Evolutionary conservation across 768 basidiomycete species (phyloP).

Genomic region (Pleurotus tuber-regium): DNA sequence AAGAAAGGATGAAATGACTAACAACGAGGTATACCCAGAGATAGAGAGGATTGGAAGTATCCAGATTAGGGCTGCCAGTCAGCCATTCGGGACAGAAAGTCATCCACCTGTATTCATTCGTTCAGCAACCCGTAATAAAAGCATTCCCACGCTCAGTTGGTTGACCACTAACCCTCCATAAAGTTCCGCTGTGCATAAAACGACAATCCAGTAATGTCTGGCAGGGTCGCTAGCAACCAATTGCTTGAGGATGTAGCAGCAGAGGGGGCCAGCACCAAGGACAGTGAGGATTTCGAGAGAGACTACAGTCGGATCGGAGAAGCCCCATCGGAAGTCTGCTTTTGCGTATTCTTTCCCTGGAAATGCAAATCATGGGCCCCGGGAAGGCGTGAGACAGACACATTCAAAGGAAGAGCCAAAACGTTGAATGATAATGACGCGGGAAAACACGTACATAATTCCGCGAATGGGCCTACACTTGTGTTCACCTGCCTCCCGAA

Average conservation of each 20-base stretch:
- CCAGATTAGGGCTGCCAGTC: slow-evolving; percentile 66
- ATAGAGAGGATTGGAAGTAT: slow-evolving; percentile 66
- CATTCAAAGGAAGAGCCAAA: neutral
- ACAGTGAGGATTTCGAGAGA: slow-evolving; percentile 85
- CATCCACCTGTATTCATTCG: slow-evolving; percentile 76
- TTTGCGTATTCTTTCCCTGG: slow-evolving; percentile 79
- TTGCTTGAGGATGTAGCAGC: slow-evolving; percentile 68
- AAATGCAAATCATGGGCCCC: neutral
- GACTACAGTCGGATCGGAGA: slow-evolving; percentile 75
- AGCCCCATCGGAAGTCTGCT: slow-evolving; percentile 82
- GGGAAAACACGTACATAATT: slow-evolving; percentile 58
- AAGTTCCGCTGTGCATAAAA: slow-evolving; percentile 72
- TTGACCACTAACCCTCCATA: slow-evolving; percentile 63
- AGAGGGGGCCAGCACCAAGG: slow-evolving; percentile 71
- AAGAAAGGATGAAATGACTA: slow-evolving; percentile 29
- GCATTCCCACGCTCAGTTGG: too few relatives aligned
- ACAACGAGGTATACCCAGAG: slow-evolving; percentile 84
- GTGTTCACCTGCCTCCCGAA: slow-evolving; percentile 74
- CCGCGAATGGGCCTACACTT: slow-evolving; percentile 65
- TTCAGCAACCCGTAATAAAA: too few relatives aligned
- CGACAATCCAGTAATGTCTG: slow-evolving; percentile 77
- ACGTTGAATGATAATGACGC: neutral
- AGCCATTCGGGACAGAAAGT: slow-evolving; percentile 89
- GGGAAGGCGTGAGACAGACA: too few relatives aligned
- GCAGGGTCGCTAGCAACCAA: slow-evolving; percentile 63